phyloP scores from a whole-genome alignment of 2,329 filamentous ascomycete genomes.

The Coniochaeta hoffmannii region DNA sequence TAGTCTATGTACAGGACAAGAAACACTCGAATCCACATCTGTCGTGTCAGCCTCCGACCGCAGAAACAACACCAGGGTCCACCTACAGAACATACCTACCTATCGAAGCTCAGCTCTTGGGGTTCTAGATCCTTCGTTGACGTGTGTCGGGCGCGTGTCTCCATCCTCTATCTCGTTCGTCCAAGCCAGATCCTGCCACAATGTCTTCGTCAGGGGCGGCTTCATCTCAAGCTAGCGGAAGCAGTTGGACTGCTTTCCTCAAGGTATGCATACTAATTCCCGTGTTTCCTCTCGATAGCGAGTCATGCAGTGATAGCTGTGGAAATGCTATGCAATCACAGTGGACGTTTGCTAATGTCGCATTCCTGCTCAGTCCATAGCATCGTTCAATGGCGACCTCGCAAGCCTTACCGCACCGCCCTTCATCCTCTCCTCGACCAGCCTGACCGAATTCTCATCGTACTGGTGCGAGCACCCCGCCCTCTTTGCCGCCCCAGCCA shows the following conservation, averaged over 20 bases:
- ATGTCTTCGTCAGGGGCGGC: background rate
- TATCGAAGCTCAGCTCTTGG: no score
- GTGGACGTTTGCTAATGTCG: background rate
- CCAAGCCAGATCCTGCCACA: background rate
- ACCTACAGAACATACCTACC: no score
- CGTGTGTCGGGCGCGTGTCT: background rate
- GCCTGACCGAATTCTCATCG: slow-evolving; percentile 71
- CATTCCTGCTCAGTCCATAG: slow-evolving; percentile 51
- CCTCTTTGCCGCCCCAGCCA: slow-evolving; percentile 74
- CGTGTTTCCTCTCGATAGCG: background rate
- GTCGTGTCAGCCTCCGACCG: no score
- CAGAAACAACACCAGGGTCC: background rate
- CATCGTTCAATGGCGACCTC: slow-evolving; percentile 75
- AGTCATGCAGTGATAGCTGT: background rate
- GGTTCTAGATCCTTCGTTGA: background rate
- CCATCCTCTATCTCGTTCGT: background rate
- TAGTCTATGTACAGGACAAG: no score
- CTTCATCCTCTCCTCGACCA: slow-evolving; percentile 73
- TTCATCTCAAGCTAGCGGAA: slow-evolving; percentile 1
- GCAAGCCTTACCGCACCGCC: slow-evolving; percentile 75
- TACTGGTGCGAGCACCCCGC: slow-evolving; percentile 77
- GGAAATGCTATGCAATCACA: slow-evolving; percentile 1
- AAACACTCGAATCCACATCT: no score
- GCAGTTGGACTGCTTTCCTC: slow-evolving; percentile 41
- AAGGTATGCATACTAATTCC: slow-evolving; percentile 38